These are phyloP conservation scores for Leishmania gerbilli DNA, from an alignment of 208 protist species.

Conservation along the genomic window DNA sequence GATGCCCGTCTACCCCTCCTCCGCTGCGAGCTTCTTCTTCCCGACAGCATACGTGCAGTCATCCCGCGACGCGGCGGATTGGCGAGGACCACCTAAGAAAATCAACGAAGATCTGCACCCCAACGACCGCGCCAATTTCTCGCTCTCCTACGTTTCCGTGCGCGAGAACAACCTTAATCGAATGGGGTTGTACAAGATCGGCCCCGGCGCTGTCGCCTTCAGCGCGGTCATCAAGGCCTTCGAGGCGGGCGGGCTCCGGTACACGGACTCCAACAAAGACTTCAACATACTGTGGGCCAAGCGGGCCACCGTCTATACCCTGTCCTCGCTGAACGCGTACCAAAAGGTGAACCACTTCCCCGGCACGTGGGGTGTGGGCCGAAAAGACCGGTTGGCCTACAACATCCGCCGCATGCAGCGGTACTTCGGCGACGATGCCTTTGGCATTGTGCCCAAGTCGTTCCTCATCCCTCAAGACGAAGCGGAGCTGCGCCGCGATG, in stretches of 20 bases:
- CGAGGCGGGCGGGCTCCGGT: constrained; percentile 78
- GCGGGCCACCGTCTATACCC: constrained; percentile 77
- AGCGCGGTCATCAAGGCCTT: constrained; percentile 89
- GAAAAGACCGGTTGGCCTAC: constrained; percentile 86
- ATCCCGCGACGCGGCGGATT: constrained; percentile 30
- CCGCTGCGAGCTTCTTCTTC: constrained; percentile 76
- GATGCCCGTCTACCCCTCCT: constrained; percentile 57
- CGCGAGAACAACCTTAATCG: constrained; percentile 85
- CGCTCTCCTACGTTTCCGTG: constrained; percentile 49
- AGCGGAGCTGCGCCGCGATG: constrained; percentile 61
- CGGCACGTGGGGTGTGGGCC: constrained; percentile 89
- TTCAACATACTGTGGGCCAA: constrained; percentile 94
- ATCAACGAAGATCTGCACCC: constrained; percentile 75
- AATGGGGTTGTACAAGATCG: constrained; percentile 91
- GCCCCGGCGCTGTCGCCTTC: constrained; percentile 91
- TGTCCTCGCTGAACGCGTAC: constrained; percentile 77
- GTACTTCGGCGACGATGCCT: constrained; percentile 65
- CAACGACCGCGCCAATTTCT: constrained; percentile 55
- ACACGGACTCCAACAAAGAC: constrained; percentile 82
- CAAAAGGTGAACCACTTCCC: constrained; percentile 94
- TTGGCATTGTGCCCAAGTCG: constrained; percentile 82
- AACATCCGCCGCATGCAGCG: constrained; percentile 85
- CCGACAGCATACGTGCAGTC: constrained; percentile 61
- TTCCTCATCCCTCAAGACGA: constrained; percentile 86
- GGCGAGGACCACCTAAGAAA: constrained; percentile 46